Percentiles rank a stretch among this genome's conserved stretches.
Evolutionary conservation across 306 rosid genomes (phyloP).

Genomic region (Crataegus laevigata): DNA sequence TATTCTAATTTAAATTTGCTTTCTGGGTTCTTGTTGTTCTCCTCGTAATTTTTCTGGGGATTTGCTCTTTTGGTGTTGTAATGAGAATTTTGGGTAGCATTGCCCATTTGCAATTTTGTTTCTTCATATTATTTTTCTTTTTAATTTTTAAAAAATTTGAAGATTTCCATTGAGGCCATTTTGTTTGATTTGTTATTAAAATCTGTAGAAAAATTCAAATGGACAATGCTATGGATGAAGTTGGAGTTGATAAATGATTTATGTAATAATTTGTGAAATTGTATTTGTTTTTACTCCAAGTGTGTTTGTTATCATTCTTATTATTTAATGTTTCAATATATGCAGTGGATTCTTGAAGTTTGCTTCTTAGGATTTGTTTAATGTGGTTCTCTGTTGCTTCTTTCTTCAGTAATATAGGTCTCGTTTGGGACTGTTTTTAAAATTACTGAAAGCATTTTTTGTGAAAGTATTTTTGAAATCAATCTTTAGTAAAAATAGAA

Average conservation of each 20-base stretch:
- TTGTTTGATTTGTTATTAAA: background rate
- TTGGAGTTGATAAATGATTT: background rate
- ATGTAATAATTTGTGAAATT: background rate
- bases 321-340: background rate
- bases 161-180: background rate
- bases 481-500: too few relatives aligned
- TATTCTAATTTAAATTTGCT: background rate
- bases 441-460: too few relatives aligned
- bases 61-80: background rate
- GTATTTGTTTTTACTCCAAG: background rate
- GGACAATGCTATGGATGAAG: background rate
- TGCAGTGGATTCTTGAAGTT: background rate
- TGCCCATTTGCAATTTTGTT: conserved; percentile 7
- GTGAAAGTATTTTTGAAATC: too few relatives aligned
- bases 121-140: background rate
- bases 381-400: background rate
- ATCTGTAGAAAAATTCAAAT: background rate
- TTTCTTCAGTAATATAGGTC: background rate
- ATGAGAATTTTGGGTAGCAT: conserved; percentile 4
- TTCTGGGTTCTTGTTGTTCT: conserved; percentile 13
- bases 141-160: background rate
- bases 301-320: background rate
- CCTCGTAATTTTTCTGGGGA: background rate
- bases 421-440: fast-evolving
- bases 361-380: background rate